Evolutionary conservation across 1,284 basidiomycete genomes (phyloP).

Genomic region (Gomphus bonarii): DNA sequence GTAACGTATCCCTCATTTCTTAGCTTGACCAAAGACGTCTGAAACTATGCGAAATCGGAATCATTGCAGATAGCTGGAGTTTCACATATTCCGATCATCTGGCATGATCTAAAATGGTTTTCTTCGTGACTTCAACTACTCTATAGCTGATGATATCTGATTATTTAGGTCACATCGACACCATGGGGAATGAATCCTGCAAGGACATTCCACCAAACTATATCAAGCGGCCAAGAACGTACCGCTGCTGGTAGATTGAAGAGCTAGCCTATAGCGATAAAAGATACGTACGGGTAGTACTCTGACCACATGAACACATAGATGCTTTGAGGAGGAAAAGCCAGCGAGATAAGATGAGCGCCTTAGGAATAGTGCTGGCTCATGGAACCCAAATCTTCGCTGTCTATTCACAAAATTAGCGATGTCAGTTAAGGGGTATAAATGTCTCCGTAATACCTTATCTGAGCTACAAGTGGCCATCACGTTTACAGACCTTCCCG

Average conservation of each 20-base stretch:
- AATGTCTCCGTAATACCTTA: conserved; percentile 33
- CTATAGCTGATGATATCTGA: neutral
- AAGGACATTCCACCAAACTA: neutral
- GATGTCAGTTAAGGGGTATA: neutral
- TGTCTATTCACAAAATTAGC: neutral
- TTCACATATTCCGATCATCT: too few species aligned
- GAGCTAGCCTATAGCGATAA: neutral
- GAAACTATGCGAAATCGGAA: too few species aligned
- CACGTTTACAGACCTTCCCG: conserved; percentile 62
- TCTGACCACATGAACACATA: neutral
- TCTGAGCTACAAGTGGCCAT: conserved; percentile 71
- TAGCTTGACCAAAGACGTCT: too few species aligned
- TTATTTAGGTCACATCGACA: neutral
- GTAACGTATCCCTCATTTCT: too few species aligned
- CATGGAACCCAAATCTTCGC: conserved; percentile 9
- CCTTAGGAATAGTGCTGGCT: neutral
- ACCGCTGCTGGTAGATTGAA: neutral
- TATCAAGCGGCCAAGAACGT: neutral
- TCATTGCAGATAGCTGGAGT: too few species aligned
- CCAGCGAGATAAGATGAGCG: neutral
- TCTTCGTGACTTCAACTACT: neutral
- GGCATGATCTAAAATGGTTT: too few species aligned
- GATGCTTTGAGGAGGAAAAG: neutral
- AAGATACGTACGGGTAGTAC: neutral
- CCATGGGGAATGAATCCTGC: neutral